Evolutionary conservation across 108 stramenopile genomes (phyloP), one percentile per base, ranked within the genome.

Genomic region (Hondaea fermentalgiana): DNA sequence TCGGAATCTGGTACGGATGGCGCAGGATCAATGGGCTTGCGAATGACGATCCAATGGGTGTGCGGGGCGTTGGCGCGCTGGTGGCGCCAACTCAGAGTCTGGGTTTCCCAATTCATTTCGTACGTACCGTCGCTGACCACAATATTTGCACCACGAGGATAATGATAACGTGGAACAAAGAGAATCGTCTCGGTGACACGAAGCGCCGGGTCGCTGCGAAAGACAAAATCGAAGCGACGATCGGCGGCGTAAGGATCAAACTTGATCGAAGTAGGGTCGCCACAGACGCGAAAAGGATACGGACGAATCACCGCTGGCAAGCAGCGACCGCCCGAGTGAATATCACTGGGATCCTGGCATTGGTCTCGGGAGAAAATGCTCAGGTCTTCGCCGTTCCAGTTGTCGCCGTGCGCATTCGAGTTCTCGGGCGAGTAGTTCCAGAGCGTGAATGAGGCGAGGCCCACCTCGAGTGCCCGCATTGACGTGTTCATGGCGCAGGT

Each of bases 311-410:
- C 76, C 6, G 4, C 76, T 2, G 45, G 49, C 19, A 83, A 45
- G 28, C 49, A 47, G 76, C 76, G 76, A 2, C 76, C 76, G 45
- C 76, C 76, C n/a, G 76, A 47, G 28, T 83, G 76, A 35, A 83
- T 21, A 35, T 83, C 51, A 17, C 49, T 45, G 23, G 76, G 49
- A 23, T 83, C 5, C n/a, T 28, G 19, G 45, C 45, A n/a, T 51
- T 92, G 91, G 53, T 92, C 92, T 19, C 83, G 44, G 25, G 87
- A 72, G 57, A 88, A 92, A 4, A 92, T 35, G 17, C 88, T 89
- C 58, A 92, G 76, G 87, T 92, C 90, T 57, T 92, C 92, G 3
- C 90, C 91, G 58, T 92, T 92, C 92, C 92, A 92, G 25, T 71
- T 21, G 49, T 92, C 92, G 10, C 92, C 92, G 35, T 17, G 47